These are phyloP conservation scores for Aureobasidium leucospermi DNA, from an alignment of 2,329 filamentous ascomycete species.

Conservation along the genomic window DNA sequence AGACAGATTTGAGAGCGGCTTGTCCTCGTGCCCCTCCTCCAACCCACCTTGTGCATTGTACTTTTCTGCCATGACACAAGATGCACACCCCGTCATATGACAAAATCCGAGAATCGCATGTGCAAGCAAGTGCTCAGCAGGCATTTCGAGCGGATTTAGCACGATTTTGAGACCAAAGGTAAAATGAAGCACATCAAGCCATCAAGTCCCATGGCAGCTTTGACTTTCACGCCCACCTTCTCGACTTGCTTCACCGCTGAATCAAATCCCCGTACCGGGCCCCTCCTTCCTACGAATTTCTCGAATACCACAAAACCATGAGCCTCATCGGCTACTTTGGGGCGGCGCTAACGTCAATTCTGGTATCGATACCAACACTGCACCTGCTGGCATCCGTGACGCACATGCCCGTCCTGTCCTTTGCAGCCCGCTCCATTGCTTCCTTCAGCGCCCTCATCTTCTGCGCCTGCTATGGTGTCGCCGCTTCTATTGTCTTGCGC, in stretches of 20 bases:
- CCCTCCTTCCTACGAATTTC: not conserved
- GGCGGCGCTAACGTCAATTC: conserved; percentile 21
- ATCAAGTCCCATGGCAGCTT: not conserved
- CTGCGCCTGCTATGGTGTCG: conserved; percentile 62
- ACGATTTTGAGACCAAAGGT: not conserved
- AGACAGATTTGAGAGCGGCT: not conserved
- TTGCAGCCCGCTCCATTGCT: conserved; percentile 56
- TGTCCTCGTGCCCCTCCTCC: not conserved
- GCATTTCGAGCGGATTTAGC: not conserved
- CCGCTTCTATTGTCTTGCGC: conserved; percentile 65
- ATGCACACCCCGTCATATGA: not conserved
- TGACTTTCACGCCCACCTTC: not conserved
- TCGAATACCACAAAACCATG: conserved; percentile 16
- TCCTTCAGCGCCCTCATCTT: conserved; percentile 33
- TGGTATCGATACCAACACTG: conserved; percentile 25
- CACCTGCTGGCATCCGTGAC: conserved; percentile 30
- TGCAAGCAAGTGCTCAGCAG: not conserved
- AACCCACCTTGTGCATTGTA: not conserved
- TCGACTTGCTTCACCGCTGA: not conserved
- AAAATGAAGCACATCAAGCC: not conserved
- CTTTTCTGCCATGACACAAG: not conserved
- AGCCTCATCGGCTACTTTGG: conserved; percentile 23
- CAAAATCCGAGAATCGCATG: not conserved
- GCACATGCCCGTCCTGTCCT: conserved; percentile 40
- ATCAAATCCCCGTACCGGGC: not conserved